Conservation (phyloP, 768 basidiomycete species). For the Zangia roseola region DNA sequence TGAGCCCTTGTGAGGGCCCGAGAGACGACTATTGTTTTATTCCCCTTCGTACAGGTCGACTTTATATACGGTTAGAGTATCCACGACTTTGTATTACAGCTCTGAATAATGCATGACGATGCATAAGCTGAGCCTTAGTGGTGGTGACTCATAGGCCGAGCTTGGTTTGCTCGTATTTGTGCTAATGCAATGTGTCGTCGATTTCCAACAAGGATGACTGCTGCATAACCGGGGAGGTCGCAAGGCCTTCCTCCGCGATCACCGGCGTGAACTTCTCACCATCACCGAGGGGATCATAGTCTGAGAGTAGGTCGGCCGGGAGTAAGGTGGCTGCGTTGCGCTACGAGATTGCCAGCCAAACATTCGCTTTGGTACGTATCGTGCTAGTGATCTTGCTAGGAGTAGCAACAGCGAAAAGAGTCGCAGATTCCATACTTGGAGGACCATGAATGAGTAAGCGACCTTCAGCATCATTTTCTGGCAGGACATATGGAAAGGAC, state of each 20-base stretch:
- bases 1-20: too few relatives aligned
- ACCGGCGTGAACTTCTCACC: constrained; percentile 27
- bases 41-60: too few relatives aligned
- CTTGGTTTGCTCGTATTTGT: too few relatives aligned
- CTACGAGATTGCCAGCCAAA: constrained; percentile 9
- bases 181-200: too few relatives aligned
- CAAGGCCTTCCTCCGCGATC: constrained; percentile 15
- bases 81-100: too few relatives aligned
- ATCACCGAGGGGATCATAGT: constrained; percentile 22
- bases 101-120: too few relatives aligned
- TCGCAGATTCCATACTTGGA: constrained; percentile 30
- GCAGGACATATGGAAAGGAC: constrained; percentile 22
- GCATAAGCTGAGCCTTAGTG: too few relatives aligned
- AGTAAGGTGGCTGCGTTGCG: background rate
- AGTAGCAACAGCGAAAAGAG: constrained; percentile 22
- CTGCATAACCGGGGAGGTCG: background rate
- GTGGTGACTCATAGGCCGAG: too few relatives aligned
- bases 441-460: constrained; percentile 10
- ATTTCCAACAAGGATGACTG: too few relatives aligned
- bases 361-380: constrained; percentile 18
- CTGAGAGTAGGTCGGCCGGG: constrained; percentile 3
- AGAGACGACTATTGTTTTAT: too few relatives aligned
- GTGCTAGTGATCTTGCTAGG: constrained; percentile 29
- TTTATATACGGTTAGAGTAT: too few relatives aligned
- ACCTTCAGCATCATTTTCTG: constrained; percentile 17